These are phyloP conservation scores for Pholiota molesta DNA, from an alignment of 768 basidiomycete genomes.

Conservation along the genomic window DNA sequence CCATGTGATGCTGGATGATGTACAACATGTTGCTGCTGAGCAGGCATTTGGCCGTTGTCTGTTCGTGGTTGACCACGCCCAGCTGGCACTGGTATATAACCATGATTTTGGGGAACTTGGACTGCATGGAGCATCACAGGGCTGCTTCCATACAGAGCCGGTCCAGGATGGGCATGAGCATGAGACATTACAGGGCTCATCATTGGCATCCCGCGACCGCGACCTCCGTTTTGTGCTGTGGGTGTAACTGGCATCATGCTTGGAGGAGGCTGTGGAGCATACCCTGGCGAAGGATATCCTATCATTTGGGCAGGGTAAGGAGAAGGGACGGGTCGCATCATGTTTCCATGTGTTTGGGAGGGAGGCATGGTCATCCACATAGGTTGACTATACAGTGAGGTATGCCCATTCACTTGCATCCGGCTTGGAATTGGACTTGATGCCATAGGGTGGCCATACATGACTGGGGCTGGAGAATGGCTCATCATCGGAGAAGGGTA, in stretches of 20 bases:
- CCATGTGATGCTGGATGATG: slow-evolving; percentile 36
- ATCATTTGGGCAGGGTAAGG: slow-evolving; percentile 70
- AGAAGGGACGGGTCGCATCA: slow-evolving; percentile 61
- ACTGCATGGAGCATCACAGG: slow-evolving; percentile 70
- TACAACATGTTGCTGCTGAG: slow-evolving; percentile 35
- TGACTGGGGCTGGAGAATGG: slow-evolving; percentile 68
- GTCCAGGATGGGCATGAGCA: slow-evolving; percentile 38
- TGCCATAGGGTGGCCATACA: slow-evolving; percentile 63
- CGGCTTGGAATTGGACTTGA: slow-evolving; percentile 66
- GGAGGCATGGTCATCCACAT: slow-evolving; percentile 67
- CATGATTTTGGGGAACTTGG: slow-evolving; percentile 44
- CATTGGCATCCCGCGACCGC: slow-evolving; percentile 58
- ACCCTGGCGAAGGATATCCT: slow-evolving; percentile 64
- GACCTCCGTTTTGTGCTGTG: slow-evolving; percentile 42
- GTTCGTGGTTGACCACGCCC: slow-evolving; percentile 53
- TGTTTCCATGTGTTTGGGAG: slow-evolving; percentile 40
- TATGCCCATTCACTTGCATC: slow-evolving; percentile 64
- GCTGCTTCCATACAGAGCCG: slow-evolving; percentile 66
- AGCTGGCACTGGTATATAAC: slow-evolving; percentile 49
- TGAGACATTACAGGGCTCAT: slow-evolving; percentile 77
- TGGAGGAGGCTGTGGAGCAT: slow-evolving; percentile 44
- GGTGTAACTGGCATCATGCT: slow-evolving; percentile 44
- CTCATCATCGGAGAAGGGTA: slow-evolving; percentile 75
- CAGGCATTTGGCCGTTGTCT: slow-evolving; percentile 47
- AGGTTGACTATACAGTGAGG: slow-evolving; percentile 60